These are phyloP conservation scores for Nymphaea colorata DNA, from an alignment of 164 flowering plant genomes.

Conservation along the genomic window DNA sequence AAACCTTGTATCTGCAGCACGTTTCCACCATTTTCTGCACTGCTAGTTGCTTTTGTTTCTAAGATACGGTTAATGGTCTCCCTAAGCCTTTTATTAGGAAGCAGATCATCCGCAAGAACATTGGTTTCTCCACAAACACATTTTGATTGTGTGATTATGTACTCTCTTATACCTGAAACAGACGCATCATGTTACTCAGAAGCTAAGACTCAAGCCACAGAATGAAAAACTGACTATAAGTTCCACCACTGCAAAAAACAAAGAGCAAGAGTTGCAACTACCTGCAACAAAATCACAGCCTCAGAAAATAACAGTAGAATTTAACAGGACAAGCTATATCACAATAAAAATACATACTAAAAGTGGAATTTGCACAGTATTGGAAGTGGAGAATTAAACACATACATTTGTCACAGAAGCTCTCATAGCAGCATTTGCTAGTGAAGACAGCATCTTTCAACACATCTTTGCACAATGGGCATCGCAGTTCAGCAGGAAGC, in stretches of 20 bases:
- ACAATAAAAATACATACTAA: no score
- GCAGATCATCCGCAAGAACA: conserved; percentile 85
- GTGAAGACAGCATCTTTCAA: conserved; percentile 98
- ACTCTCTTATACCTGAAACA: conserved; percentile 72
- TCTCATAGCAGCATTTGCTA: conserved; percentile 91
- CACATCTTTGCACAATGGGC: conserved; percentile 91
- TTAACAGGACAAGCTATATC: no score
- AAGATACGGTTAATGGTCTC: conserved; percentile 74
- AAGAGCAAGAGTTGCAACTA: not conserved
- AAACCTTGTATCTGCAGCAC: conserved; percentile 64
- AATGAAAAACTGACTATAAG: not conserved
- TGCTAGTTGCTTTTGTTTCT: conserved; percentile 66
- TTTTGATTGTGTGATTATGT: conserved; percentile 59
- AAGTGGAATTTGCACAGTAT: no score
- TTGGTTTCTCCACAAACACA: conserved; percentile 86
- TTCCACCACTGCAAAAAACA: not conserved
- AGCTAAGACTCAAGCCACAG: not conserved
- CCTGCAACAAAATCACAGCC: no score
- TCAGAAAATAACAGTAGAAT: no score
- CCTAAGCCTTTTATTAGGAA: conserved; percentile 91
- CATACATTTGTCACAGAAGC: conserved; percentile 95
- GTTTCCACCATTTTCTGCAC: conserved; percentile 82
- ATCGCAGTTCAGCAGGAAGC: conserved; percentile 86
- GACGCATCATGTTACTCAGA: not conserved
- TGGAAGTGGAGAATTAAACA: not conserved